Base-by-base conservation (phyloP, 371 early-diverging fungal species). In the Mortierella sp. region DNA sequence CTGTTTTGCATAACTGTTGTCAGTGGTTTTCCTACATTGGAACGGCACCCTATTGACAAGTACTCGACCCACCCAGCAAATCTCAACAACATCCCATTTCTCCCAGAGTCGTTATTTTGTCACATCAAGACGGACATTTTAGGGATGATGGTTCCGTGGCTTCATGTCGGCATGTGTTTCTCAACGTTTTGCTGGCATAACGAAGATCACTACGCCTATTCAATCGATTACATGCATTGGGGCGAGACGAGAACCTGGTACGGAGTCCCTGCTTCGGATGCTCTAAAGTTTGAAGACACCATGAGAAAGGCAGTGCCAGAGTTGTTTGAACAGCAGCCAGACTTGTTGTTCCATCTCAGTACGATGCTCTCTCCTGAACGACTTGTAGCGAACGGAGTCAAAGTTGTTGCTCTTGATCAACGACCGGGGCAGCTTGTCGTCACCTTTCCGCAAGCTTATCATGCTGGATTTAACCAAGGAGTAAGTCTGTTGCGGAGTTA, bases 211-310 rank as follows among this genome's bases (percentile, higher is more conserved):
- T 95, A 91, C 79, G 94, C 95, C 10, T 97, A 96, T 71, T 95
- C 95, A 12, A 88, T 97, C 82, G 98, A 97, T 79, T 98, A 98
- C 80, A 89, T 92, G 86, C 98, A 97, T 67, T 92, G 90, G 90
- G 98, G 98, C 8, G 98, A 95, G 53, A 93, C 96, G 8, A 97
- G 96, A 72, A 97, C 97, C 0, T 98, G 98, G 98, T 98, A 98
- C 68, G 94, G 95, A 16, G 88, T 98, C 14, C 97, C 98, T 7
- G 93, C 91, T 1, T 79, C 85, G 4, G 86, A 91, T 61, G 95
- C 96, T 0, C 82, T 80, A 21, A 84, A 84, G 62, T 97, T 98
- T 67, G 98, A 98, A 78, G 83, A 85, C 3, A 86, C 90, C 1
- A 94, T 96, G 95, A 84, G 82, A 54, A 82, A 85, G 21, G 86